A percentile compares a stretch with the other conserved stretches of the same genome.
Evolutionary conservation across 306 rosid genomes (phyloP).

Genomic region (Mucuna pruriens): DNA sequence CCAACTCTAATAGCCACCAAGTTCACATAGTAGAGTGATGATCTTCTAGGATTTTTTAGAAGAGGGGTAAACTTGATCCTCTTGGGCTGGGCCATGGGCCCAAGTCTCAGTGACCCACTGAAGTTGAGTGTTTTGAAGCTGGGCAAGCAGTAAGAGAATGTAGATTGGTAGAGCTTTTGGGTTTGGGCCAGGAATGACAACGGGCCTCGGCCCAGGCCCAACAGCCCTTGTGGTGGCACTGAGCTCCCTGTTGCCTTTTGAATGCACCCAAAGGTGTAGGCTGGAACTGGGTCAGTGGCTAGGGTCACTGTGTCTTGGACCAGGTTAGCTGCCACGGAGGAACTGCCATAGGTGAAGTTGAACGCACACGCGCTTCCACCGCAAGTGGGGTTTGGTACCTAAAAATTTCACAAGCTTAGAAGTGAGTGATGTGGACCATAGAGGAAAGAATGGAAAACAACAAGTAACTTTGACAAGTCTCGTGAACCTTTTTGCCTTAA

Average conservation of each 20-base stretch:
- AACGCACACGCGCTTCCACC: conserved; percentile 66
- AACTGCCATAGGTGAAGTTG: conserved; percentile 85
- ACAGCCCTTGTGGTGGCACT: conserved; percentile 74
- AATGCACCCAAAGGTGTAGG: conserved; percentile 86
- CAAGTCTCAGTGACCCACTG: conserved; percentile 85
- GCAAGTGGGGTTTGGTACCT: conserved; percentile 92
- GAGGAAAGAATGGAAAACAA: neutral
- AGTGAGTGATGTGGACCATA: neutral
- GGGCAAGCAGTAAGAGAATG: conserved; percentile 96
- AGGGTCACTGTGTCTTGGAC: conserved; percentile 75
- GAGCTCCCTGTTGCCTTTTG: conserved; percentile 69
- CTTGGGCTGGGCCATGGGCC: conserved; percentile 82
- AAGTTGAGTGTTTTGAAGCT: conserved; percentile 76
- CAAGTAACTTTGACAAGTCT: neutral
- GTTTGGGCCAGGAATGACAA: conserved; percentile 76
- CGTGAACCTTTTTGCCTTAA: conserved; percentile 43
- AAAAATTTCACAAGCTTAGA: conserved; percentile 43
- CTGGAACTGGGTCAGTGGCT: conserved; percentile 67
- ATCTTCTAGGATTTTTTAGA: conserved; percentile 80
- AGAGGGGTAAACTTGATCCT: conserved; percentile 85
- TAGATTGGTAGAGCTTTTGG: conserved; percentile 73
- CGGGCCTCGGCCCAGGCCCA: conserved; percentile 96
- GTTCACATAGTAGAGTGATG: conserved; percentile 86
- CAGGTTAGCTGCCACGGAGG: conserved; percentile 68
- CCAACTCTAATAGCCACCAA: conserved; percentile 76